Conservation (phyloP, 1,284 basidiomycete genomes). For the Malassezia pachydermatis region DNA sequence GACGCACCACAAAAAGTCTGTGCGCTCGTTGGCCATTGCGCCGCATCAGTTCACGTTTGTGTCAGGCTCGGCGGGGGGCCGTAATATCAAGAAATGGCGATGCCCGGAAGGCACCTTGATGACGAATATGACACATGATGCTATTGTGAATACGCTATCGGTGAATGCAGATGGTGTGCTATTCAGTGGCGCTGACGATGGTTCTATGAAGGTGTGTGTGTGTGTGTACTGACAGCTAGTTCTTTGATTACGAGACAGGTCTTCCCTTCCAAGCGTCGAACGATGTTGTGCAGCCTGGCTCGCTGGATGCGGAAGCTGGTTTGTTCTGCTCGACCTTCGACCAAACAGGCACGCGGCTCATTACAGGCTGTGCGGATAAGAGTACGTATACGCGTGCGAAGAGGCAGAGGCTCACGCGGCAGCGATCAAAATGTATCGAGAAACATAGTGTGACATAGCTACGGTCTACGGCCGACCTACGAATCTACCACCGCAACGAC, state of each 20-base stretch:
- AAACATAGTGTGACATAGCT: conserved; percentile 13
- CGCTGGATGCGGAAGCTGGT: conserved; percentile 87
- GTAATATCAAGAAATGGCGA: conserved; percentile 99
- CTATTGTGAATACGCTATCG: conserved; percentile 89
- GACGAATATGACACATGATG: conserved; percentile 89
- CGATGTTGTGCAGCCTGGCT: conserved; percentile 90
- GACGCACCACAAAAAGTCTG: conserved; percentile 95
- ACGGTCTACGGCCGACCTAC: no score
- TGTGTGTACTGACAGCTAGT: conserved; percentile 15
- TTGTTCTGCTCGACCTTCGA: conserved; percentile 88
- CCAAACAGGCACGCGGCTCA: conserved; percentile 76
- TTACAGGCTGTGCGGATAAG: conserved; percentile 96
- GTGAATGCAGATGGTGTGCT: conserved; percentile 92
- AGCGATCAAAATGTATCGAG: conserved; percentile 21
- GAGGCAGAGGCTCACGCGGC: no score
- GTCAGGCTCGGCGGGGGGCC: conserved; percentile 82
- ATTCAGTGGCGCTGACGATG: conserved; percentile 63
- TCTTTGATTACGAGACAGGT: conserved; percentile 73
- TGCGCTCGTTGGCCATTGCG: conserved; percentile 82
- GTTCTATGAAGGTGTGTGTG: conserved; percentile 19
- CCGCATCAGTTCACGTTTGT: conserved; percentile 84
- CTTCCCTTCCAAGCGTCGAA: conserved; percentile 87
- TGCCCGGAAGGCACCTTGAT: conserved; percentile 91
- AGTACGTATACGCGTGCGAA: conserved; percentile 48
- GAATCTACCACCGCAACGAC: no score